Evolutionary conservation across 1,284 basidiomycete genomes (phyloP).

Genomic region (Ganoderma boninense): DNA sequence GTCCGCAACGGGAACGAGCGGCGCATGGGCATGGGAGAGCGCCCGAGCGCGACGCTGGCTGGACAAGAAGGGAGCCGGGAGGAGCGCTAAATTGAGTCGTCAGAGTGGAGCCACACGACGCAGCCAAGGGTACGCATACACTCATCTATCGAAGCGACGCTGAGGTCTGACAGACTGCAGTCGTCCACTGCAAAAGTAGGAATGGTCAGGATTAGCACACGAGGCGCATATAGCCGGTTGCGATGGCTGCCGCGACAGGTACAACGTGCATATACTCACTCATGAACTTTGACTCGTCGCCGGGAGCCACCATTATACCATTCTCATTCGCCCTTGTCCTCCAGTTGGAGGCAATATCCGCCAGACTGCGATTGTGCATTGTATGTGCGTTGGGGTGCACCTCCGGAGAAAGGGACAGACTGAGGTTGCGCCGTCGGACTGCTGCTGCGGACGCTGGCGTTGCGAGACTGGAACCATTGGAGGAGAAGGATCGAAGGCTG

Average conservation of each 20-base stretch:
- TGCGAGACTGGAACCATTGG: constrained; percentile 63
- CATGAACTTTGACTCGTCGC: constrained; percentile 61
- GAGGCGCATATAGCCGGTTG: constrained; percentile 19
- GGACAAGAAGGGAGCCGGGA: constrained; percentile 68
- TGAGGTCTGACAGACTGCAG: constrained; percentile 36
- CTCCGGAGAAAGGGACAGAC: constrained; percentile 42
- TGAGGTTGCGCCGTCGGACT: constrained; percentile 47
- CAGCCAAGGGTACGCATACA: constrained; percentile 34
- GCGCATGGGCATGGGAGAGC: constrained; percentile 42
- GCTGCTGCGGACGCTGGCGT: constrained; percentile 53
- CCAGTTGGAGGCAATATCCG: constrained; percentile 77
- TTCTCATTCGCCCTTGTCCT: constrained; percentile 74
- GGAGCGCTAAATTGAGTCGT: constrained; percentile 51
- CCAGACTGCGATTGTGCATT: constrained; percentile 45
- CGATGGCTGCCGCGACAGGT: not conserved
- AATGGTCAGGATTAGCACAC: constrained; percentile 14
- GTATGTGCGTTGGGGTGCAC: constrained; percentile 31
- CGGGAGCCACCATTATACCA: constrained; percentile 68
- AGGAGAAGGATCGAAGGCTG: constrained; percentile 66
- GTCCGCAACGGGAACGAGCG: constrained; percentile 37
- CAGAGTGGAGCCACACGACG: constrained; percentile 19
- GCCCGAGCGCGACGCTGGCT: constrained; percentile 69
- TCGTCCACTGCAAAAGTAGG: constrained; percentile 33
- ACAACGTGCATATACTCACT: constrained; percentile 41
- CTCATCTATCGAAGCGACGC: constrained; percentile 41